These are phyloP conservation scores for Amanita brunnescens DNA, from an alignment of 768 basidiomycete species.

Conservation along the genomic window DNA sequence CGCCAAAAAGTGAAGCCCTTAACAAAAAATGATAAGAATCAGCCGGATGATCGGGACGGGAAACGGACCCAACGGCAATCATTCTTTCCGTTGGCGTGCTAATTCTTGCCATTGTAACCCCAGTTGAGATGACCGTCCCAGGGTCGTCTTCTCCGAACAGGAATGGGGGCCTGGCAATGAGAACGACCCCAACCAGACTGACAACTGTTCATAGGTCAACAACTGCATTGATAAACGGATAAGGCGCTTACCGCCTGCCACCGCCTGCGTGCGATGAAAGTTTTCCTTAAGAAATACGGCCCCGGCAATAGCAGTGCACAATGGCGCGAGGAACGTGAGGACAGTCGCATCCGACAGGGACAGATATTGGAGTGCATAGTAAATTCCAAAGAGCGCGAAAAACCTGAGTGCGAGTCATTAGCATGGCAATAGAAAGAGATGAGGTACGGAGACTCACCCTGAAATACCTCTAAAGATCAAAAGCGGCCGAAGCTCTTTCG, in stretches of 20 bases:
- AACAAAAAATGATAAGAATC: neutral
- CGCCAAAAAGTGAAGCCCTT: conserved; percentile 58
- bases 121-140: conserved; percentile 6
- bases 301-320: conserved; percentile 53
- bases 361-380: conserved; percentile 65
- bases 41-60: neutral
- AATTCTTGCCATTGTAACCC: conserved; percentile 10
- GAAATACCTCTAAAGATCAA: conserved; percentile 50
- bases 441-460: conserved; percentile 33
- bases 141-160: conserved; percentile 46
- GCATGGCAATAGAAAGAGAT: neutral
- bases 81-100: conserved; percentile 35
- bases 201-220: conserved; percentile 32
- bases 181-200: conserved; percentile 66
- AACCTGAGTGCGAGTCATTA: conserved; percentile 36
- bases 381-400: conserved; percentile 60
- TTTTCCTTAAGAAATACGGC: conserved; percentile 54
- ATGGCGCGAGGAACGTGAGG: conserved; percentile 66
- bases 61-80: conserved; percentile 47
- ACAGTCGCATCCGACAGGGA: conserved; percentile 74
- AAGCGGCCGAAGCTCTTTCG: conserved; percentile 54
- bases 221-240: neutral
- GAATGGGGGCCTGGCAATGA: conserved; percentile 72
- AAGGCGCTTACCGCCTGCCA: conserved; percentile 34
- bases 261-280: conserved; percentile 43